Conservation (phyloP, 2,329 filamentous ascomycete genomes). For the Epichloe hybrida region DNA sequence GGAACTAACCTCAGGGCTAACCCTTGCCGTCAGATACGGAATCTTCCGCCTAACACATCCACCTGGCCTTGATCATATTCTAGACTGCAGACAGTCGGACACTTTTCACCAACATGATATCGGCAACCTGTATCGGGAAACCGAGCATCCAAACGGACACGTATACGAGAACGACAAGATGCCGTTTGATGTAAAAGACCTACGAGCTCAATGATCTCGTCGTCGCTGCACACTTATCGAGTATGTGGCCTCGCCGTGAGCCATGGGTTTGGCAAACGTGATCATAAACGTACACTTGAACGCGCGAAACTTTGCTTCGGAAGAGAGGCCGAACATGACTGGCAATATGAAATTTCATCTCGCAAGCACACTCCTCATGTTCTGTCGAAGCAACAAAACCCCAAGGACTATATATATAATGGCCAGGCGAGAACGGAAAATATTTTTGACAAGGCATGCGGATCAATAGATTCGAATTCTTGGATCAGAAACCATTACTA, state of each 20-base stretch:
- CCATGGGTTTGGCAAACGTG: not conserved
- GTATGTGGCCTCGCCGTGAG: not conserved
- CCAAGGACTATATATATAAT: too few species aligned
- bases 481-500: not conserved
- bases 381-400: not conserved
- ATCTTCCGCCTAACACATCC: conserved; percentile 90
- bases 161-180: conserved; percentile 55
- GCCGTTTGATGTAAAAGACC: conserved; percentile 44
- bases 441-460: not conserved
- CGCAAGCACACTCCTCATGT: not conserved
- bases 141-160: conserved; percentile 51
- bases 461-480: not conserved
- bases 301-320: not conserved
- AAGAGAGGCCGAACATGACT: not conserved
- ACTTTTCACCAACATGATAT: conserved; percentile 67
- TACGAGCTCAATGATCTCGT: conserved; percentile 21
- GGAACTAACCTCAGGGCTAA: not conserved
- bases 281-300: not conserved
- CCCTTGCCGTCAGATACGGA: conserved; percentile 49
- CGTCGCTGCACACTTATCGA: not conserved
- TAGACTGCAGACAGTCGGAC: conserved; percentile 62
- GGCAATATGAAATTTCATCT: not conserved
- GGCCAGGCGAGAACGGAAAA: not conserved
- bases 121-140: conserved; percentile 65
- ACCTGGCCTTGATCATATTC: conserved; percentile 73